A percentile compares a stretch with the other conserved stretches of the same genome.
These are phyloP conservation scores for Mikania micrantha DNA, from an alignment of 129 eudicot species.

Conservation along the genomic window DNA sequence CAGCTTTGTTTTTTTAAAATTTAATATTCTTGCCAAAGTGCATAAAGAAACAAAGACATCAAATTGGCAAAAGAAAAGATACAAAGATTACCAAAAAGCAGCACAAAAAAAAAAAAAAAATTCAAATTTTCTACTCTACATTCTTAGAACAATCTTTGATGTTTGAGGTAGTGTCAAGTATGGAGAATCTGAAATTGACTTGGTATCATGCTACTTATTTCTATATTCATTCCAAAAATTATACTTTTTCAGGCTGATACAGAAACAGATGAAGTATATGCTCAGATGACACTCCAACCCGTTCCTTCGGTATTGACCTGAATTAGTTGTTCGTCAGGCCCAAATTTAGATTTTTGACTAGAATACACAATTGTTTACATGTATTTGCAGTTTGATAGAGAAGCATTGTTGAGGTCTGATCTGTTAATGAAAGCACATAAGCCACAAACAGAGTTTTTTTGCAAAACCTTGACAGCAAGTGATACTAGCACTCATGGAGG, in stretches of 20 bases:
- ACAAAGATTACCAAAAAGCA: neutral
- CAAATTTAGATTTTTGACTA: neutral
- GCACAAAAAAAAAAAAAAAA: neutral
- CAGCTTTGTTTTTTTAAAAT: neutral
- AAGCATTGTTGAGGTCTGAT: conserved; percentile 84
- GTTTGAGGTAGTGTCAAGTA: neutral
- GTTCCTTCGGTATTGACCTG: conserved; percentile 65
- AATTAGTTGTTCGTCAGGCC: neutral
- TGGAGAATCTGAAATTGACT: neutral
- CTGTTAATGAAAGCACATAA: conserved; percentile 60
- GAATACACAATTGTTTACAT: neutral
- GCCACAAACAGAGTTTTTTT: conserved; percentile 90
- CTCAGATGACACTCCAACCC: conserved; percentile 97
- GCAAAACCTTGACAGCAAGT: conserved; percentile 97
- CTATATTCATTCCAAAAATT: neutral
- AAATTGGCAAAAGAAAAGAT: neutral
- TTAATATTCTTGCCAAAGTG: neutral
- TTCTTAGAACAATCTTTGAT: neutral
- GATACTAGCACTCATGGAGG: conserved; percentile 99
- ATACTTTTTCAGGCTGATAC: conserved; percentile 69
- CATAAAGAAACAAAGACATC: neutral
- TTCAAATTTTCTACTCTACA: neutral
- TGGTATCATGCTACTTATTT: neutral
- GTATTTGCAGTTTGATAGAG: conserved; percentile 79
- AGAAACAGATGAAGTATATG: conserved; percentile 96